Conservation (phyloP, 2,329 filamentous ascomycete genomes). For the Aspergillus amoenus region DNA sequence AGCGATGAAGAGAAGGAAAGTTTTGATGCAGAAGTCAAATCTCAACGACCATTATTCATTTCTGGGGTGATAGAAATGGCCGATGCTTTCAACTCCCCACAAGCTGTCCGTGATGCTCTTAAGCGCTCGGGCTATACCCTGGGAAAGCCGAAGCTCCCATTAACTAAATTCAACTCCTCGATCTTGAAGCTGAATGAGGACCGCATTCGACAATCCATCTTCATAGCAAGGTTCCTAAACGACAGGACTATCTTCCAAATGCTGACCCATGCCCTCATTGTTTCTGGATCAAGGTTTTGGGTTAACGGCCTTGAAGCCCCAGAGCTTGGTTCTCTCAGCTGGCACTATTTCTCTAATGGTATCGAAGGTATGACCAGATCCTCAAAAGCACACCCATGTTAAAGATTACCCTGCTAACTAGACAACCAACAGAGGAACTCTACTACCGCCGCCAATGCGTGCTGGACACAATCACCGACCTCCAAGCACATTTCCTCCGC, state of each 20-base stretch:
- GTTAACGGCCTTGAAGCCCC: slow-evolving; percentile 27
- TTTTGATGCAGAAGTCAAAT: slow-evolving; percentile 27
- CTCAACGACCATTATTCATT: slow-evolving; percentile 31
- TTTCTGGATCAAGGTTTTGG: slow-evolving; percentile 41
- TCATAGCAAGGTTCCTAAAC: slow-evolving; percentile 35
- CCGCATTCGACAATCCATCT: slow-evolving; percentile 39
- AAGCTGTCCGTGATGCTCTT: slow-evolving; percentile 24
- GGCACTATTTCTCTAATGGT: slow-evolving; percentile 38
- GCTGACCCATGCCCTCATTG: slow-evolving; percentile 35
- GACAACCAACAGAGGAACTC: slow-evolving; percentile 39
- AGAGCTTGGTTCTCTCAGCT: slow-evolving; percentile 24
- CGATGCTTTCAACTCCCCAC: slow-evolving; percentile 35
- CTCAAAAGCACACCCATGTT: not conserved
- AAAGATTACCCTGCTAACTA: slow-evolving; percentile 5
- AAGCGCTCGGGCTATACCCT: slow-evolving; percentile 28
- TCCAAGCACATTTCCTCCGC: slow-evolving; percentile 44
- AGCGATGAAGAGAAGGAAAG: slow-evolving; percentile 16
- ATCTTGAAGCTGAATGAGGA: slow-evolving; percentile 38
- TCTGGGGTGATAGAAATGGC: slow-evolving; percentile 33
- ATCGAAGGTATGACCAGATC: slow-evolving; percentile 39
- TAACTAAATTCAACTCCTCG: slow-evolving; percentile 24
- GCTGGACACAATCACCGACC: slow-evolving; percentile 42
- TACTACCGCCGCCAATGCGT: slow-evolving; percentile 42
- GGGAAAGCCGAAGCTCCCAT: slow-evolving; percentile 27
- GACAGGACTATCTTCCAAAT: slow-evolving; percentile 27